Evolutionary conservation across 2,329 filamentous ascomycete genomes (phyloP).

Genomic region (Ceratocystis alfenasii): DNA sequence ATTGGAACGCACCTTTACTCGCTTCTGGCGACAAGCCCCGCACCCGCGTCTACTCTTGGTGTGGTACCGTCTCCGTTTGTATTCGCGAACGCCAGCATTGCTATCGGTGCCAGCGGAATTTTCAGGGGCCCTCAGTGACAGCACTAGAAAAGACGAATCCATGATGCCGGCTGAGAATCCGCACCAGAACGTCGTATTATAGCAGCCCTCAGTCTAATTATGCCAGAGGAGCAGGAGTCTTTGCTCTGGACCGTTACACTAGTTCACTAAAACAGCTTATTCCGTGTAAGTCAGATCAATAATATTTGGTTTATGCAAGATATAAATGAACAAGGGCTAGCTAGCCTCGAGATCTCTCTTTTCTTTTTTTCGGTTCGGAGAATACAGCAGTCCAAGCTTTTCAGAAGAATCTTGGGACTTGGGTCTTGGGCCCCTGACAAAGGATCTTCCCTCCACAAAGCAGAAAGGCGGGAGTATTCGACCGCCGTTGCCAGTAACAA

Average conservation of each 20-base stretch:
- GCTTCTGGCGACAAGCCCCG: conserved; percentile 24
- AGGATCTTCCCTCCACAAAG: background rate
- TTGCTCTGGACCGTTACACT: background rate
- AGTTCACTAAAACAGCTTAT: background rate
- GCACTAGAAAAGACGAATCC: conserved; percentile 21
- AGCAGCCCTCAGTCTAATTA: background rate
- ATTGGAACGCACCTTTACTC: conserved; percentile 25
- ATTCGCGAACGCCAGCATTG: conserved; percentile 18
- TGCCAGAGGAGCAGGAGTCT: background rate
- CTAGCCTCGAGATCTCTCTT: background rate
- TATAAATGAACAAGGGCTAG: background rate
- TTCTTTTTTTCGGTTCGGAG: background rate
- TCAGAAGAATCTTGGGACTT: background rate
- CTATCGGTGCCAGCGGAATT: background rate
- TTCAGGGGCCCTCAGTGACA: conserved; percentile 14
- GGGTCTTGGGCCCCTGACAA: background rate
- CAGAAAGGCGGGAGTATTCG: background rate
- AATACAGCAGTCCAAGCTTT: background rate
- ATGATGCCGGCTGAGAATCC: conserved; percentile 4
- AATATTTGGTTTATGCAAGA: background rate
- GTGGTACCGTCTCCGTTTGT: conserved; percentile 21
- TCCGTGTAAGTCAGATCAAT: background rate
- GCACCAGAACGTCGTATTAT: background rate
- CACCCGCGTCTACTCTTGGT: conserved; percentile 23
- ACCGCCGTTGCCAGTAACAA: background rate